phyloP scores from a whole-genome alignment of 1,284 basidiomycete species.

The Heterobasidion parviporum region DNA sequence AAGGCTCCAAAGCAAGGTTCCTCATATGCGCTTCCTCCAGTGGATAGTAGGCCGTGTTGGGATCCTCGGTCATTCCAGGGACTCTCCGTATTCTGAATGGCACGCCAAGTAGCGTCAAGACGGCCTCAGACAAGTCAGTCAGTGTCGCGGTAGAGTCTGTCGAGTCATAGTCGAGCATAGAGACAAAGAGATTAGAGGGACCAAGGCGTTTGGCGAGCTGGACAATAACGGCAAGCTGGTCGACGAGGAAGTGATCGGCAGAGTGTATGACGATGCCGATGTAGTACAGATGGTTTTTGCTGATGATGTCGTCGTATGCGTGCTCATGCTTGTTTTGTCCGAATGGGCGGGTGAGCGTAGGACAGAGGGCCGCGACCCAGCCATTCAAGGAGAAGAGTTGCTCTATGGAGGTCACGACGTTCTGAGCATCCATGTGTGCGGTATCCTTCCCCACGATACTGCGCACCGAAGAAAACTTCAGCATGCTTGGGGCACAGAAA shows the following conservation, averaged over 20 bases:
- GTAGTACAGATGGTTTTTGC: slow-evolving; percentile 81
- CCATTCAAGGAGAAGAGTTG: slow-evolving; percentile 88
- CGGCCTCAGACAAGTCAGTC: slow-evolving; percentile 86
- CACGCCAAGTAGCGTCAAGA: slow-evolving; percentile 83
- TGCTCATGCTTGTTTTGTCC: slow-evolving; percentile 80
- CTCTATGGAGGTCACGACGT: slow-evolving; percentile 81
- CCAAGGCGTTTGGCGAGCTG: slow-evolving; percentile 87
- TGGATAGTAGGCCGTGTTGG: slow-evolving; percentile 84
- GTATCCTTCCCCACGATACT: slow-evolving; percentile 79
- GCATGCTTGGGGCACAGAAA: neutral
- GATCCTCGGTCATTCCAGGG: slow-evolving; percentile 82
- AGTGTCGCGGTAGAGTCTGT: slow-evolving; percentile 89
- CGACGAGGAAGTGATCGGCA: slow-evolving; percentile 94
- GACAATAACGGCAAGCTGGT: slow-evolving; percentile 92
- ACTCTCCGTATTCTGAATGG: slow-evolving; percentile 86
- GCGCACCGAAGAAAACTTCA: neutral
- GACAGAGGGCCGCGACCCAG: slow-evolving; percentile 98
- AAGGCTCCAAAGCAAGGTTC: slow-evolving; percentile 84
- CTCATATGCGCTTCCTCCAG: slow-evolving; percentile 88
- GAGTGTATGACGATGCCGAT: slow-evolving; percentile 91
- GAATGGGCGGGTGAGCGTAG: slow-evolving; percentile 84
- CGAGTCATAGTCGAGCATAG: slow-evolving; percentile 92
- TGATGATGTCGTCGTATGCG: slow-evolving; percentile 80
- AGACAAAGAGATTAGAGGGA: slow-evolving; percentile 84
- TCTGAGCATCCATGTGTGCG: slow-evolving; percentile 80